Conservation (phyloP, 257 asterid species). For the Parsonsia alboflavescens region DNA sequence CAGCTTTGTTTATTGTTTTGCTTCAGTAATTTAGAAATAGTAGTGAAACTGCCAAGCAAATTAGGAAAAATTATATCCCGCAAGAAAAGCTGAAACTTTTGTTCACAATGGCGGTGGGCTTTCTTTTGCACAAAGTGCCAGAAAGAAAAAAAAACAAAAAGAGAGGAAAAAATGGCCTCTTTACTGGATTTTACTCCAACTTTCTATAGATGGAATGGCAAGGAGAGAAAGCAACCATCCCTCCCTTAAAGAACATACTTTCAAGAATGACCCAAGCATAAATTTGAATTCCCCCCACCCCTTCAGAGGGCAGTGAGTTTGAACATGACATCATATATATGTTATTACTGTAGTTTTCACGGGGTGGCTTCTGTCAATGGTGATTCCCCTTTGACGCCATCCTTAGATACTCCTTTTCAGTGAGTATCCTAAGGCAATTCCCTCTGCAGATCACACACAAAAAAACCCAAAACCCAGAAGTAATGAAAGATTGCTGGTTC, state of each 20-base stretch:
- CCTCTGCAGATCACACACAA: not conserved
- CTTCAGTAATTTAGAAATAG: not conserved
- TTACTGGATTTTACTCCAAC: not conserved
- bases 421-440: constrained; percentile 10
- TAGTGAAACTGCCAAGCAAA: not conserved
- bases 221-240: not conserved
- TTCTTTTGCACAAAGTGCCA: not conserved
- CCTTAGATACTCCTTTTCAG: not conserved
- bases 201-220: not conserved
- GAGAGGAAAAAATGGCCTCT: not conserved
- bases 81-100: not conserved
- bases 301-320: not conserved
- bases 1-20: not conserved
- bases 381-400: constrained; percentile 6
- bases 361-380: constrained; percentile 2
- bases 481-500: not conserved
- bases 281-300: too few relatives aligned
- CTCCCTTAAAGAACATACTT: not conserved
- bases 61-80: not conserved
- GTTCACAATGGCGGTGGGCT: not conserved
- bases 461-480: not conserved
- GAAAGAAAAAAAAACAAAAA: not conserved
- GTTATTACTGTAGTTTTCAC: constrained; percentile 8
- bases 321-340: not conserved
- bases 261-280: not conserved